Conservation (phyloP, 75 land plant species). For the Cunninghamia lanceolata region DNA sequence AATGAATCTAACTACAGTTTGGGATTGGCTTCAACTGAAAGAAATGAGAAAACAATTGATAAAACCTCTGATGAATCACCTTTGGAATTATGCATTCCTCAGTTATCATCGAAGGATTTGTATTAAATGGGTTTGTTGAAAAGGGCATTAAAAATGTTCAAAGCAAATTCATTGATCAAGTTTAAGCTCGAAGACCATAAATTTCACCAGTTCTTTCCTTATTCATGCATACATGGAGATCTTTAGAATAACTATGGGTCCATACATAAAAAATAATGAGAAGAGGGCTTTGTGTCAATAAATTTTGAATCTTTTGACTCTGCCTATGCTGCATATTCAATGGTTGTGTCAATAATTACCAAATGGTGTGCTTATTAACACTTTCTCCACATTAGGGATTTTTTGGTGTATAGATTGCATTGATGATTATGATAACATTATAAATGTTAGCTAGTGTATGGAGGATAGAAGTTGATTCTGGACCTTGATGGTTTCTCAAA, state of each 20-base stretch:
- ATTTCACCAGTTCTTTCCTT: too few species aligned
- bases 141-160: too few species aligned
- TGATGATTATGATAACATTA: constrained; percentile 65
- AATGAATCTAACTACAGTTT: not conserved
- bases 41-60: constrained; percentile 15
- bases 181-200: too few species aligned
- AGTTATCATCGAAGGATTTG: constrained; percentile 25
- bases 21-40: constrained; percentile 13
- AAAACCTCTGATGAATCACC: constrained; percentile 8
- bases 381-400: constrained; percentile 48
- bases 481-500: constrained; percentile 65
- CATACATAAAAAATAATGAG: too few species aligned
- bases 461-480: constrained; percentile 83
- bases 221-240: too few species aligned
- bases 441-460: constrained; percentile 70
- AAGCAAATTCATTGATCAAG: too few species aligned
- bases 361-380: constrained; percentile 28
- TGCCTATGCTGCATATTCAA: constrained; percentile 63
- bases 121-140: too few species aligned
- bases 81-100: constrained; percentile 14
- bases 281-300: too few species aligned
- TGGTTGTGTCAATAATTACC: constrained; percentile 56
- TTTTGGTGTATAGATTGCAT: constrained; percentile 68
- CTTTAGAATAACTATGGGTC: too few species aligned
- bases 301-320: constrained; percentile 68